Base-by-base conservation (phyloP, 768 basidiomycete genomes). In the Pisolithus orientalis region DNA sequence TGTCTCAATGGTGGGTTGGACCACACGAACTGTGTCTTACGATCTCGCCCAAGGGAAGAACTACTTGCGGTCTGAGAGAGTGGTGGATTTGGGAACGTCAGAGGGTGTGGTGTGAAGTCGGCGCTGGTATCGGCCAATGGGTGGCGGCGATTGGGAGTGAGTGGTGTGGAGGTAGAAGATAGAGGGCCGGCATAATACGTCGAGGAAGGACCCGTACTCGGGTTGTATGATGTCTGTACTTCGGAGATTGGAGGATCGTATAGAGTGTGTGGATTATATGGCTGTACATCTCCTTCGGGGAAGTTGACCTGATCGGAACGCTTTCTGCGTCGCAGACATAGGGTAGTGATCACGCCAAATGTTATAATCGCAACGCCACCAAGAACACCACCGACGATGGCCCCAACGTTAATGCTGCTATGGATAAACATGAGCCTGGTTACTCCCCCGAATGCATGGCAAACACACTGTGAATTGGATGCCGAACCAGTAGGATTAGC, bases 331-430 rank as follows among this genome's bases (percentile, higher is more conserved):
- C 55, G 58, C 5, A 54, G 45, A 50, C 51, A 62, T 10, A 59
- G 11, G 27, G 52, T 47, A 14, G 25, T 53, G 11, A 59, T 28
- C 24, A 50, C 9, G 25, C 53, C 51, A 4, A 13, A 13, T 6
- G 49, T n/a, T 31, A 62, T 34, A 28, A 61, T 25, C 8, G 53
- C 43, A 14, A 59, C 24, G 6, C 21, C 43, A 16, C 39, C 56
- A 11, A 63, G 38, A 25, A 55, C 59, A 17, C 55, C 51, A 10
- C 60, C 60, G 0, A 57, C 17, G 50, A 64, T 56, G 25, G 52
- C 47, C 0, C 44, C 54, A 1, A 37, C 39, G 45, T 53, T 32
- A 5, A 13, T 43, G 46, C 62, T 57, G 43, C n/a, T 32, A 29
- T 31, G 27, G 16, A 6, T 38, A 10, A 14, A 13, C 38, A 17